Evolutionary conservation across 345 rosid species (phyloP).

Genomic region (Odontarrhena argentea): DNA sequence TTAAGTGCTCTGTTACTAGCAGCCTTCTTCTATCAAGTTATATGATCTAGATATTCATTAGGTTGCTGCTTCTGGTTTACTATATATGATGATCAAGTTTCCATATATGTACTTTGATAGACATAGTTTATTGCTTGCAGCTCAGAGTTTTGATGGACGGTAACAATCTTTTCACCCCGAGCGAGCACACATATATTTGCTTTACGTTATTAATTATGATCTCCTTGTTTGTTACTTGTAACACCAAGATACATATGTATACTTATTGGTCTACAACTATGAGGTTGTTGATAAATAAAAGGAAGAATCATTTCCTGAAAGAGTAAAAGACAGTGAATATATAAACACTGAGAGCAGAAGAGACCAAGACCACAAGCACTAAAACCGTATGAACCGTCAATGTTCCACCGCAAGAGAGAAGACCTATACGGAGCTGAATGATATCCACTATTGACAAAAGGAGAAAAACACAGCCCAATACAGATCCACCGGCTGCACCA

Average conservation of each 20-base stretch:
- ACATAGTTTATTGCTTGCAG: too few species aligned
- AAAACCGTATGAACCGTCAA: conserved; percentile 30
- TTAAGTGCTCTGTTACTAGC: too few species aligned
- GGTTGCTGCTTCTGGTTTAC: too few species aligned
- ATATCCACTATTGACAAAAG: conserved; percentile 38
- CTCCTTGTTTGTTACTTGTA: too few species aligned
- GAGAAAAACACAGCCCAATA: conserved; percentile 37
- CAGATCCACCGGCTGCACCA: conserved; percentile 39
- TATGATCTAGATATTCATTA: too few species aligned
- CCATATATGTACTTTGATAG: too few species aligned
- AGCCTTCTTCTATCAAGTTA: too few species aligned
- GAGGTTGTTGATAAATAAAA: background rate
- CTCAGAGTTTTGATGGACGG: too few species aligned
- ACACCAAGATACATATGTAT: background rate
- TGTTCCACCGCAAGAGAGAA: conserved; percentile 37
- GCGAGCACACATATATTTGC: background rate
- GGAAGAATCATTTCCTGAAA: conserved; percentile 37
- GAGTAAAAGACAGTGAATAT: conserved; percentile 41
- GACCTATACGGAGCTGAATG: conserved; percentile 35
- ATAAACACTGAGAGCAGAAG: conserved; percentile 39
- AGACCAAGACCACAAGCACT: conserved; percentile 38
- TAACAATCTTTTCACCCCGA: background rate
- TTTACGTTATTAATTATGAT: background rate
- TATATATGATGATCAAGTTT: too few species aligned
- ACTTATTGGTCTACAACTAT: background rate